Base-by-base conservation (phyloP, 1,284 basidiomycete genomes). In the Moesziomyces globuligerus region DNA sequence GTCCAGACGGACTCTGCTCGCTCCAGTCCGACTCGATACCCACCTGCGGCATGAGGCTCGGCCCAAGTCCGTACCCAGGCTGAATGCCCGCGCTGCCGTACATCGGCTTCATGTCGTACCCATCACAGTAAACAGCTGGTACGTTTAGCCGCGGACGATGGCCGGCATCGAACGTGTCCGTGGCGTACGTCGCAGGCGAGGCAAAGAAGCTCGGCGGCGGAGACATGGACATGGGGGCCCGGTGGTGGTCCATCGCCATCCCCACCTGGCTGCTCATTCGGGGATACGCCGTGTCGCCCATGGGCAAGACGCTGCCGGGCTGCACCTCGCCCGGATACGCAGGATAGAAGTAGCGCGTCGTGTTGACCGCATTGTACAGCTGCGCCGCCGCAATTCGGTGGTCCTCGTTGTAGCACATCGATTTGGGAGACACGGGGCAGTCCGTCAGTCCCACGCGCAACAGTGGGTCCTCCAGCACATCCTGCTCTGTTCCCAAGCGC, bases 311-410 rank as follows among this genome's bases (percentile, higher is more conserved):
- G 17, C 32, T 23, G 9, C 43, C 38, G 4, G 29, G 37, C 47
- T 53, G 47, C 32, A 43, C 17, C 34, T 32, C 54, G 55, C 38
- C 38, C 6, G 47, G 17, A 23, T 54, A 48, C 13, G 55, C 21
- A 5, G 55, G 34, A 23, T 54, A 66, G 9, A 38, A 18, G 44
- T 58, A 54, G 3, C 51, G 55, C 7, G 51, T 32, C 4, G 36
- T 39, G 24, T 50, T 66, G 48, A 47, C 58, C n/a, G 62, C 51
- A 24, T 21, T 58, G 28, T 66, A 53, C 18, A 66, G 51, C 37
- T 66, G 62, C 24, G 62, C 62, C 2, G 62, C 62, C 0, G 62
- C 62, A n/a, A 66, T 66, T 25, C 58, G 55, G 18, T 66, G 62
- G 26, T 66, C 62, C 11, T 66, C 55, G 23, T 66, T 66, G 51